Evolutionary conservation across 306 rosid species (phyloP).

Genomic region (Cucumis hystrix): DNA sequence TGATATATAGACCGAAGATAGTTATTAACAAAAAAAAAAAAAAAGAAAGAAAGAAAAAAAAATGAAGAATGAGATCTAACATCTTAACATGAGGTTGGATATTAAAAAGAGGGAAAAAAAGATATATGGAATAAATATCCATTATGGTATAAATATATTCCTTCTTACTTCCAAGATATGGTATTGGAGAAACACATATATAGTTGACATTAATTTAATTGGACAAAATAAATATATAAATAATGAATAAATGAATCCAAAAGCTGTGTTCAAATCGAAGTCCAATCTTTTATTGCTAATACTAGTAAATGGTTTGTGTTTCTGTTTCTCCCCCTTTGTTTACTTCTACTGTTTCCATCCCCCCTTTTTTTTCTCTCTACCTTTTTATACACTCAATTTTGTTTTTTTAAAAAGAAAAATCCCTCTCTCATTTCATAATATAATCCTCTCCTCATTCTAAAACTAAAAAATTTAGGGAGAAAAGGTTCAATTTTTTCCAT

Average conservation of each 20-base stretch:
- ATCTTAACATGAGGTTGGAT: background rate
- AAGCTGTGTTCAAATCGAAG: constrained; percentile 2
- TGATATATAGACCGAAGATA: no score
- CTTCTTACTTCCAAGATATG: background rate
- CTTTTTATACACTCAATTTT: background rate
- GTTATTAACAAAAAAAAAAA: no score
- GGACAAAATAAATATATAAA: background rate
- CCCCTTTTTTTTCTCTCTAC: background rate
- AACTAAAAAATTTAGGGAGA: background rate
- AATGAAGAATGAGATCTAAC: background rate
- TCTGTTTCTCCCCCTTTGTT: background rate
- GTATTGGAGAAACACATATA: background rate
- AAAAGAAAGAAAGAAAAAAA: no score
- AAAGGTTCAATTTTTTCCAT: background rate
- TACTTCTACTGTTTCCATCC: background rate
- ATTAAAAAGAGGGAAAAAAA: background rate
- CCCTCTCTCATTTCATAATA: background rate
- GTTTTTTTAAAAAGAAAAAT: background rate
- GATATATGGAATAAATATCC: background rate
- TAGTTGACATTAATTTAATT: constrained; percentile 1
- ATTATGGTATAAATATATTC: background rate
- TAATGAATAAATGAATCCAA: constrained; percentile 2
- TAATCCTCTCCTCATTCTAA: background rate
- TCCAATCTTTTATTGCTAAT: constrained; percentile 7
- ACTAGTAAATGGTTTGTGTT: background rate